phyloP scores from a whole-genome alignment of 192 early-diverging fungal genomes.

The Chytriomyces sp. region DNA sequence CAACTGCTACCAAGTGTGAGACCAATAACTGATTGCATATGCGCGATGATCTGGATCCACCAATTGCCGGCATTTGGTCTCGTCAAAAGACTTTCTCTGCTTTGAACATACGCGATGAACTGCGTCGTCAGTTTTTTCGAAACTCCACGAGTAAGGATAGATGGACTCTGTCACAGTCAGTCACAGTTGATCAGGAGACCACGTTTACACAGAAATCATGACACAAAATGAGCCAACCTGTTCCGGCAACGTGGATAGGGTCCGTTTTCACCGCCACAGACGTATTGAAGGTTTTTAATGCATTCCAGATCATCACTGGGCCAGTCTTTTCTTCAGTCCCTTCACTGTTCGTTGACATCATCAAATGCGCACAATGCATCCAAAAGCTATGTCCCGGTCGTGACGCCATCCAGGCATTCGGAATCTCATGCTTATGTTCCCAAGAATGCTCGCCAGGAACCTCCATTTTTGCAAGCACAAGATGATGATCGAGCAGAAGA shows the following conservation, averaged over 20 bases:
- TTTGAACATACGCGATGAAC: background rate
- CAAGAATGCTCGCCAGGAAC: background rate
- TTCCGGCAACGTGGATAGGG: background rate
- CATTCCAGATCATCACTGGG: slow-evolving; percentile 14
- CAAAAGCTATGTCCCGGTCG: slow-evolving; percentile 49
- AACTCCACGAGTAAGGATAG: slow-evolving; percentile 24
- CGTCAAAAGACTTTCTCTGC: background rate
- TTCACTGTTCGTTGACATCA: slow-evolving; percentile 7
- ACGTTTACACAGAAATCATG: background rate
- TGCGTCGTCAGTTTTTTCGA: background rate
- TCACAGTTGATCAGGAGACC: background rate
- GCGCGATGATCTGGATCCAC: slow-evolving; percentile 10
- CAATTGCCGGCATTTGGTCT: slow-evolving; percentile 2
- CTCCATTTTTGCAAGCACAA: slow-evolving; percentile 18
- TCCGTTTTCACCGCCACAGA: background rate
- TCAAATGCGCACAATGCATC: slow-evolving; percentile 31
- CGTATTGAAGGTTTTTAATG: background rate
- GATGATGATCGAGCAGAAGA: slow-evolving; percentile 5
- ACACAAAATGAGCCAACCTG: slow-evolving; percentile 1
- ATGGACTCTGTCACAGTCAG: background rate
- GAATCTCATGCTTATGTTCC: slow-evolving; percentile 29
- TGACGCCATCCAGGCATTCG: slow-evolving; percentile 52
- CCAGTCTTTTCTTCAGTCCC: slow-evolving; percentile 31
- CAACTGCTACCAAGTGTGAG: slow-evolving; percentile 5
- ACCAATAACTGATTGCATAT: slow-evolving; percentile 21